These are phyloP conservation scores for Astrothelium macrocarpum DNA, from an alignment of 495 filamentous ascomycete genomes.

Conservation along the genomic window DNA sequence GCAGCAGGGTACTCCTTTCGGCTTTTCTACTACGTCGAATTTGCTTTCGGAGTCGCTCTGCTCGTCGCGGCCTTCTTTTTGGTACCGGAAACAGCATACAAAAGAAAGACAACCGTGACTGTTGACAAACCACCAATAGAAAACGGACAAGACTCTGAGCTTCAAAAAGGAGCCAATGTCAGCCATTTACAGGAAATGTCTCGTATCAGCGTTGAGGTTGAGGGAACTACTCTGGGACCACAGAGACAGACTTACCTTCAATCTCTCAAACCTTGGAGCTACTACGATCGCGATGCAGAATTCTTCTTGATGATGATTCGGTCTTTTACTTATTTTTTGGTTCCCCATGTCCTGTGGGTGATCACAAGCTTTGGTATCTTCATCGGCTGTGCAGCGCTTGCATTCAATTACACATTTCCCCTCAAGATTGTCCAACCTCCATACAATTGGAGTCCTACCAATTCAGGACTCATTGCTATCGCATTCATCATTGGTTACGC, in stretches of 20 bases:
- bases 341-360: conserved; percentile 21
- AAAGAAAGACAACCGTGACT: conserved; percentile 27
- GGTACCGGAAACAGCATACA: conserved; percentile 52
- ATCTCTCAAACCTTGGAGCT: conserved; percentile 24
- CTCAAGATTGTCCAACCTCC: conserved; percentile 16
- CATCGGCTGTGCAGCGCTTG: conserved; percentile 21
- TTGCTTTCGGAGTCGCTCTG: conserved; percentile 46
- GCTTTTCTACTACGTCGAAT: conserved; percentile 56
- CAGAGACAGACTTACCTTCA: conserved; percentile 19
- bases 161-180: conserved; percentile 5
- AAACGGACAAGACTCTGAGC: background rate
- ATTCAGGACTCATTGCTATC: conserved; percentile 19
- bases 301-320: conserved; percentile 19
- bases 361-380: conserved; percentile 18
- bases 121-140: background rate
- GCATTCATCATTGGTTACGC: conserved; percentile 21
- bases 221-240: conserved; percentile 20
- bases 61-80: conserved; percentile 51
- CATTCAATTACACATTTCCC: conserved; percentile 24
- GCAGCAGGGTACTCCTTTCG: conserved; percentile 52
- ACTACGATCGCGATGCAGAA: conserved; percentile 16
- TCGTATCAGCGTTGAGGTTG: conserved; percentile 10
- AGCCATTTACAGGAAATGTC: background rate
- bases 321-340: conserved; percentile 17
- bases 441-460: conserved; percentile 18